Conservation (phyloP, 2,329 filamentous ascomycete genomes). For the Penicillium sp. region DNA sequence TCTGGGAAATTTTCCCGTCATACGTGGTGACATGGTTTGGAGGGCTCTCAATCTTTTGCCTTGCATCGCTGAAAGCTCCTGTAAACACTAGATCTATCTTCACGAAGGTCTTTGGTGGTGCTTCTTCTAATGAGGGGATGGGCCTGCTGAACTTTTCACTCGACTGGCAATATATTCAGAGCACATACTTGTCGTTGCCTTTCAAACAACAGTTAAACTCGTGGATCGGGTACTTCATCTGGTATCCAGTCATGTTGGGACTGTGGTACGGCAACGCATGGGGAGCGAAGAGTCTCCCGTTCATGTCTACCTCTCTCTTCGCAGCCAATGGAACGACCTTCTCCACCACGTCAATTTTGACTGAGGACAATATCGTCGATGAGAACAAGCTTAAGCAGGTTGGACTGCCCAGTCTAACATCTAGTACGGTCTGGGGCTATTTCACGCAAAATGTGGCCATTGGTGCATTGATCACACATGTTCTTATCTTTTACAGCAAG, state of each 20-base stretch:
- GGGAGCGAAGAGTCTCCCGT: slow-evolving; percentile 24
- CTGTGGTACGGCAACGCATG: slow-evolving; percentile 30
- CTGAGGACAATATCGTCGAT: slow-evolving; percentile 27
- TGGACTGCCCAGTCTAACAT: slow-evolving; percentile 31
- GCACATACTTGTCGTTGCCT: slow-evolving; percentile 11
- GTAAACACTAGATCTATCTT: slow-evolving; percentile 4
- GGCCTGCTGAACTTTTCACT: slow-evolving; percentile 26
- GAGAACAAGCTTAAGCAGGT: slow-evolving; percentile 24
- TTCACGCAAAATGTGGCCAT: slow-evolving; percentile 13
- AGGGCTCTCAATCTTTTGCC: slow-evolving; percentile 22
- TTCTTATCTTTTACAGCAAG: slow-evolving; percentile 27
- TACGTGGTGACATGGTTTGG: slow-evolving; percentile 30
- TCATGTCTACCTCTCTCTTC: slow-evolving; percentile 38
- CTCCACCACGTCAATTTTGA: slow-evolving; percentile 23
- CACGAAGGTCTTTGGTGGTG: slow-evolving; percentile 24
- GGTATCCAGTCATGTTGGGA: slow-evolving; percentile 20
- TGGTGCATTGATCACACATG: slow-evolving; percentile 28
- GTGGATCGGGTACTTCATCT: slow-evolving; percentile 24
- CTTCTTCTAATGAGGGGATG: slow-evolving; percentile 28
- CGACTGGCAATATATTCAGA: slow-evolving; percentile 28
- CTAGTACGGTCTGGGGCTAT: slow-evolving; percentile 27
- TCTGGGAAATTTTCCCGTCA: background rate
- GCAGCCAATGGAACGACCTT: slow-evolving; percentile 27
- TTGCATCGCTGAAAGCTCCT: slow-evolving; percentile 16
- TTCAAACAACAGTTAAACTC: slow-evolving; percentile 24